Evolutionary conservation across 2,329 filamentous ascomycete species (phyloP), one percentile per base, ranked within the genome.

Genomic region (Xylaria sp.): DNA sequence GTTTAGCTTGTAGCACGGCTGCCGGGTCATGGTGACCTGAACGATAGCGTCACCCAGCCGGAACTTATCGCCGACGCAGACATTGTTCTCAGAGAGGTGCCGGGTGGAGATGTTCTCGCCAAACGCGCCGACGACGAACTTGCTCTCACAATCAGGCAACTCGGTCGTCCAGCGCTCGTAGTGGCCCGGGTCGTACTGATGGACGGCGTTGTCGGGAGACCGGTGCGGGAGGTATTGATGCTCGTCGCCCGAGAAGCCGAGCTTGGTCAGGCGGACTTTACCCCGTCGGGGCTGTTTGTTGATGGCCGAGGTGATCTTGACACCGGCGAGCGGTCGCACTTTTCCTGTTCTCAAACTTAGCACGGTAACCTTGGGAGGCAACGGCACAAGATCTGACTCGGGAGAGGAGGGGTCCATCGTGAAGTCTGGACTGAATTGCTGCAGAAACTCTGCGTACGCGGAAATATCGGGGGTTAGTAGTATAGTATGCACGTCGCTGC

Each of bases 1-100:
- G 72, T 91, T 91, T 5, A 91, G 83, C 75, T 91, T 91, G 78
- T 85, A 91, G 79, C 90, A 91, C 2, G 89, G 89, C 72, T 88
- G 85, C 13, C 89, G 82, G 0, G 88, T 87, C 62, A 90, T 81
- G 64, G 84, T 86, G n/a, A 91, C 86, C 73, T 91, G 85, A 0
- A 90, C 79, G 13, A 87, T 64, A 1, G 87, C 82, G 18, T 75
- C 74, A 8, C 77, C 84, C 8, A 91, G 82, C 0, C 83, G 80
- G 21, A 89, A 82, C n/a, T 86, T 80, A 72, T 92, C 90, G 32
- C 89, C 89, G 59, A 91, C 87, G 76, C 89, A 91, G 3, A 91
- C 78, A 69, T 88, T 91, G 42, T 81, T 80, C 79, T 92, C 89
- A 69, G 88, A 88, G 77, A 90, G 84, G 57, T 82, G 79, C 0